Evolutionary conservation across 202 grass and related monocot genomes (phyloP), one percentile per base, ranked within the genome.

Genomic region (Eragrostis tef): DNA sequence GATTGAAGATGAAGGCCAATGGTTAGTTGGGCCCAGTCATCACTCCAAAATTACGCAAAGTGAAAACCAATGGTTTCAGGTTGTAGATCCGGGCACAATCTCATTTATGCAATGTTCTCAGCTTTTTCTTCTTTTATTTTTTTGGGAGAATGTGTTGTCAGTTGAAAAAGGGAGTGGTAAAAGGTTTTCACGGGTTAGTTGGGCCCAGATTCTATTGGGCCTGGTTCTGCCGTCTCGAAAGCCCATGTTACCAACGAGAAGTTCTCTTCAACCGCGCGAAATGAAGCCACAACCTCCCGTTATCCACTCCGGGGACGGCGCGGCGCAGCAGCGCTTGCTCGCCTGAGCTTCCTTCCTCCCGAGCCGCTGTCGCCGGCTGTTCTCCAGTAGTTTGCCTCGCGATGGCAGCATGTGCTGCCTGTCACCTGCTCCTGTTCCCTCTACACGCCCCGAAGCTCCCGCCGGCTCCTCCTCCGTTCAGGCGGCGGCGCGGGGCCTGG

Each of bases 401-500:
- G n/a, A 89, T 89, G 87, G 71, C 22, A 43, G 16, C 78, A 7
- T 86, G 49, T 10, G 17, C 83, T 17, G n/a, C 87, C 25, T 51
- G 59, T 25, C 60, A 59, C 53, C 67, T 86, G 42, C 24, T 78
- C 49, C 64, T 16, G 54, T 64, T 67, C 29, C 31, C 61, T 0
- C 50, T 82, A 53, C 17, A 61, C 12, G 20, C 67, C 60, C 83
- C 78, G 20, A 86, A 52, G 58, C 50, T 73, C 42, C 20, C 79
- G 19, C 54, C 48, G 36, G 39, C 6, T 13, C 66, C 73, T 58
- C 72, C 77, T 70, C 58, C 31, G 14, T 6, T 51, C 59, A 26
- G 59, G 67, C 67, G 79, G 43, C 59, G 42, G 50, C 29, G 50
- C 15, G 25, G 69, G 16, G 31, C 49, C 54, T 79, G 41, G 58